phyloP scores from a whole-genome alignment of 331 rosid genomes.

The Rhamnella rubrinervis region DNA sequence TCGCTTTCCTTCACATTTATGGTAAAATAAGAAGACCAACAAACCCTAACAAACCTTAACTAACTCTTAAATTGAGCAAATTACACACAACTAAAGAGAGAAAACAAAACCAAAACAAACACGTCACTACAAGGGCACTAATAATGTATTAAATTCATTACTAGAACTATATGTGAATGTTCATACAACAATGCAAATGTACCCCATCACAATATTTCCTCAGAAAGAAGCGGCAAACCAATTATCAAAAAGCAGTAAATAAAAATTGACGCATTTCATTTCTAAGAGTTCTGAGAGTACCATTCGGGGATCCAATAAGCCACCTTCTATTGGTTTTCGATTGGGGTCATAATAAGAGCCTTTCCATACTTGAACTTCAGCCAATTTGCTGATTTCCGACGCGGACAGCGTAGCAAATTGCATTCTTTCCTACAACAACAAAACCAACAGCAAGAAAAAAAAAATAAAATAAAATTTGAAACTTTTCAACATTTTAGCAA shows the following conservation, averaged over 20 bases:
- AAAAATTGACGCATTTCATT: neutral
- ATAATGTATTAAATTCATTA: neutral
- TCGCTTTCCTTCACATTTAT: too few relatives aligned
- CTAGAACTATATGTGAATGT: neutral
- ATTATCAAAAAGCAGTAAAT: neutral
- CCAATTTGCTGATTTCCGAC: conserved; percentile 59
- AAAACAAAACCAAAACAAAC: too few relatives aligned
- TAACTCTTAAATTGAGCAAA: too few relatives aligned
- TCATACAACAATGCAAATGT: too few relatives aligned
- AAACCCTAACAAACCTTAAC: too few relatives aligned
- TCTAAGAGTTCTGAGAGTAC: conserved; percentile 33
- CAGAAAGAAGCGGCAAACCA: neutral
- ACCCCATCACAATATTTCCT: neutral
- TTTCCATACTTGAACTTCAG: conserved; percentile 66
- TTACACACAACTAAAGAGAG: too few relatives aligned
- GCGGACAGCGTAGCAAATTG: conserved; percentile 58
- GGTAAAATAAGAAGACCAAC: too few relatives aligned
- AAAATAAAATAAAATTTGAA: neutral
- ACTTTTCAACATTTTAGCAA: too few relatives aligned
- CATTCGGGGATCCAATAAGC: conserved; percentile 84
- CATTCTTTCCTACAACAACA: conserved; percentile 53
- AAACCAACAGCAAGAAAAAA: neutral
- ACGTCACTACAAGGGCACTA: neutral
- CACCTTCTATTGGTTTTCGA: conserved; percentile 45
- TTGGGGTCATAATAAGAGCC: conserved; percentile 48